phyloP scores from a whole-genome alignment of 2,329 filamentous ascomycete species.

The Trichoderma brevicompactum region DNA sequence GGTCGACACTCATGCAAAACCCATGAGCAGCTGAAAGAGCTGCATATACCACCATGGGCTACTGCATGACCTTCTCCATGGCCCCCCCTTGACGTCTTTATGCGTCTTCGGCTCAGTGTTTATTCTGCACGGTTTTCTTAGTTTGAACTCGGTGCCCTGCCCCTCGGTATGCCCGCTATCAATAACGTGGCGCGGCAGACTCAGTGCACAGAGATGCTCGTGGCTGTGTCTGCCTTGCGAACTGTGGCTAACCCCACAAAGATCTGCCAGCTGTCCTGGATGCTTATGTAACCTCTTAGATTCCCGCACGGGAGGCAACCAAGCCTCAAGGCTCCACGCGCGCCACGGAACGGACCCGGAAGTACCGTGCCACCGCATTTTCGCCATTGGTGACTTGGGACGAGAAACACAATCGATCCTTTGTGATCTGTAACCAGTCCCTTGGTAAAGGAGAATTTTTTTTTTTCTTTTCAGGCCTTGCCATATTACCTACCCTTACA shows the following conservation, averaged over 20 bases:
- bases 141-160: conserved; percentile 17
- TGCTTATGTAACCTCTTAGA: conserved; percentile 11
- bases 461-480: neutral
- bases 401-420: neutral
- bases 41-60: conserved; percentile 17
- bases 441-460: conserved; percentile 8
- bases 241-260: conserved; percentile 25
- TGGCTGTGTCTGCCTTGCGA: conserved; percentile 28
- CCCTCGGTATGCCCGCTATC: conserved; percentile 24
- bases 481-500: neutral
- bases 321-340: conserved; percentile 13
- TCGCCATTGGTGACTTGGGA: neutral
- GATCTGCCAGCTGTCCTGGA: conserved; percentile 16
- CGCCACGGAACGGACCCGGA: conserved; percentile 9
- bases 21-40: conserved; percentile 26
- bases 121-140: conserved; percentile 9
- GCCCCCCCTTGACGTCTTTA: conserved; percentile 21
- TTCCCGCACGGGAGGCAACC: conserved; percentile 27
- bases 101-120: conserved; percentile 17
- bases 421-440: conserved; percentile 15
- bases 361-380: conserved; percentile 10
- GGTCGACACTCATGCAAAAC: conserved; percentile 3
- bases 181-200: conserved; percentile 26
- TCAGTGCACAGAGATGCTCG: neutral
- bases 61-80: conserved; percentile 9